Evolutionary conservation across 2,329 filamentous ascomycete genomes (phyloP).

Genomic region (Fusarium continuum): DNA sequence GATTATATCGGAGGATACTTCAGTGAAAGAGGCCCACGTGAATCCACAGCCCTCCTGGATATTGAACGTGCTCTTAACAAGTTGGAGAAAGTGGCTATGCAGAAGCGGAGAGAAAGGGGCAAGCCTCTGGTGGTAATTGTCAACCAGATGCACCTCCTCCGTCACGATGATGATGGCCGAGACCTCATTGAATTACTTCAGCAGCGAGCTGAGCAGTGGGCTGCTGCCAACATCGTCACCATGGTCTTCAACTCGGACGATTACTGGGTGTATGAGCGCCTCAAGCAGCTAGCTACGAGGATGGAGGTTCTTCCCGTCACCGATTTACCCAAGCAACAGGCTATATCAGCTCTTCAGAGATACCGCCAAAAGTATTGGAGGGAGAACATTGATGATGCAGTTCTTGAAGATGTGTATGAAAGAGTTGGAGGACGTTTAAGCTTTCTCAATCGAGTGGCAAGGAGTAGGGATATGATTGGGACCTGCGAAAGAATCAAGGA

Average conservation of each 20-base stretch:
- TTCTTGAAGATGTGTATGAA: slow-evolving; percentile 83
- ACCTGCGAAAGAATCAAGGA: slow-evolving; percentile 79
- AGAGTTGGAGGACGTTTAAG: slow-evolving; percentile 87
- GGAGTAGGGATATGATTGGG: slow-evolving; percentile 78
- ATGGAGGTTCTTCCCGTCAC: slow-evolving; percentile 92
- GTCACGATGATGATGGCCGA: slow-evolving; percentile 91
- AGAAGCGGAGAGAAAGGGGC: slow-evolving; percentile 67
- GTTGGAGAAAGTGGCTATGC: slow-evolving; percentile 91
- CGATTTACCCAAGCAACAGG: slow-evolving; percentile 82
- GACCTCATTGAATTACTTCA: slow-evolving; percentile 94
- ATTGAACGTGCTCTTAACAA: slow-evolving; percentile 98
- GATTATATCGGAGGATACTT: slow-evolving; percentile 98
- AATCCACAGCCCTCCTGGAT: slow-evolving; percentile 90
- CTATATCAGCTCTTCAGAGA: slow-evolving; percentile 77
- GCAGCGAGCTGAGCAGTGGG: slow-evolving; percentile 96
- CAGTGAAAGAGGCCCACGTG: slow-evolving; percentile 89
- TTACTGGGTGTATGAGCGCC: slow-evolving; percentile 96
- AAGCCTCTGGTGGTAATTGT: slow-evolving; percentile 89
- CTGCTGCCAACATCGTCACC: slow-evolving; percentile 88
- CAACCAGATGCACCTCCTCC: slow-evolving; percentile 90
- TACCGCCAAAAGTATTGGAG: slow-evolving; percentile 84
- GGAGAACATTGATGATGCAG: slow-evolving; percentile 62
- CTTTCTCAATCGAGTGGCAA: slow-evolving; percentile 91
- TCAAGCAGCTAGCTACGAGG: slow-evolving; percentile 90
- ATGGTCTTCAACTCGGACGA: slow-evolving; percentile 96